Percentiles rank a stretch among this genome's conserved stretches.
Evolutionary conservation across 768 basidiomycete species (phyloP).

Genomic region (Kwoniella sp.): DNA sequence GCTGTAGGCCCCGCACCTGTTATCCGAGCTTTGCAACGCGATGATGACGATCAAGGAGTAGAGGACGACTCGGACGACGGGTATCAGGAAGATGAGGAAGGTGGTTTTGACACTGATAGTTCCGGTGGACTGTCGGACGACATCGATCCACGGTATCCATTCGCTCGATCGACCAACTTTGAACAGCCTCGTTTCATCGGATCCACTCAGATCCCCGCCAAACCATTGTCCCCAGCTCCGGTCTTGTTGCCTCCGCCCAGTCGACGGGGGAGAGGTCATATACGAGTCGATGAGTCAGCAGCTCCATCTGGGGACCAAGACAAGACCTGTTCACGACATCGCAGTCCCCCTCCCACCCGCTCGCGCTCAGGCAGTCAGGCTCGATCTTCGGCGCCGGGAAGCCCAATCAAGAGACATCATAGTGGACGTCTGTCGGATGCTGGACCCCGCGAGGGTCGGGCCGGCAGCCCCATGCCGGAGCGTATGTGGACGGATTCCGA

Average conservation of each 20-base stretch:
- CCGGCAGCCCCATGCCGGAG: slow-evolving; percentile 43
- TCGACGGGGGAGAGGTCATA: slow-evolving; percentile 38
- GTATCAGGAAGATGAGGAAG: slow-evolving; percentile 45
- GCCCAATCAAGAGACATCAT: slow-evolving; percentile 17
- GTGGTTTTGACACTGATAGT: slow-evolving; percentile 33
- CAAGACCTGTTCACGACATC: slow-evolving; percentile 36
- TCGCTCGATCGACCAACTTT: slow-evolving; percentile 45
- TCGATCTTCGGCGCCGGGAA: slow-evolving; percentile 10
- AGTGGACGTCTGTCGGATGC: slow-evolving; percentile 33
- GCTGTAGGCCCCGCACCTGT: background rate
- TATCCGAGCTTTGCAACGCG: background rate
- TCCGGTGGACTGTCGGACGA: slow-evolving; percentile 10
- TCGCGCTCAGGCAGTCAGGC: slow-evolving; percentile 20
- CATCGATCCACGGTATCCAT: slow-evolving; percentile 28
- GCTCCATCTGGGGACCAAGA: slow-evolving; percentile 12
- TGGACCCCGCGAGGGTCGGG: slow-evolving; percentile 32
- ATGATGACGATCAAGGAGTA: slow-evolving; percentile 6
- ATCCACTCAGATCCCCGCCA: slow-evolving; percentile 7
- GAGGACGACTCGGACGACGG: slow-evolving; percentile 35
- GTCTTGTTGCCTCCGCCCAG: slow-evolving; percentile 37
- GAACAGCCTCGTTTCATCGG: slow-evolving; percentile 19
- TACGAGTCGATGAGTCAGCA: slow-evolving; percentile 30
- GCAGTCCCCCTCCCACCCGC: slow-evolving; percentile 34
- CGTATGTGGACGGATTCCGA: slow-evolving; percentile 13
- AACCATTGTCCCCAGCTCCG: slow-evolving; percentile 30